Conservation (phyloP, 2,329 filamentous ascomycete species). For the Sporothrix phasma region DNA sequence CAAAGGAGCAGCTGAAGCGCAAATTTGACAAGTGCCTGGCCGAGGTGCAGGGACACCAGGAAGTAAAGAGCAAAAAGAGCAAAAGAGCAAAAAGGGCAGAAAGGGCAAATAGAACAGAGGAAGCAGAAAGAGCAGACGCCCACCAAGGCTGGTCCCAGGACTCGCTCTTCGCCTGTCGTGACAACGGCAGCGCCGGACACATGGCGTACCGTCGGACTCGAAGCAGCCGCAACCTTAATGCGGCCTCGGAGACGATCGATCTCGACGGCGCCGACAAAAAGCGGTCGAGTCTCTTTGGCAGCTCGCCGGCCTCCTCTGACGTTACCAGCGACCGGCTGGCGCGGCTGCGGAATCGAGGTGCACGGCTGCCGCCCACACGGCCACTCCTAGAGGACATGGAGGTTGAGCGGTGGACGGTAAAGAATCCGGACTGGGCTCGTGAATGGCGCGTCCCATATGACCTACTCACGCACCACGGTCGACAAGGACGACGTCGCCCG, state of each 20-base stretch:
- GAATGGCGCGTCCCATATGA: conserved; percentile 49
- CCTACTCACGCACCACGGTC: conserved; percentile 57
- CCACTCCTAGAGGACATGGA: conserved; percentile 12
- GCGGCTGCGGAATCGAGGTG: conserved; percentile 6
- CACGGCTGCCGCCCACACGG: not conserved
- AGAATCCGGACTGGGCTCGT: conserved; percentile 41
- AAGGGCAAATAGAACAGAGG: not conserved
- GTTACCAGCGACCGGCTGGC: not conserved
- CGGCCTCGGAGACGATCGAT: not conserved
- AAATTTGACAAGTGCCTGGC: not conserved
- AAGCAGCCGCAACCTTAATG: not conserved
- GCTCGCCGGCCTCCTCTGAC: not conserved
- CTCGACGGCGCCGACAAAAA: not conserved
- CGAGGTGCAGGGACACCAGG: not conserved
- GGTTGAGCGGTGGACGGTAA: conserved; percentile 37
- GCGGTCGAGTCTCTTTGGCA: not conserved
- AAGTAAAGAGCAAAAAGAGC: not conserved
- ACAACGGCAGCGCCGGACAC: not conserved
- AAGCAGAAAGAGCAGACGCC: not conserved
- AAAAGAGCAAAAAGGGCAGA: not conserved
- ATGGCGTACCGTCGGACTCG: not conserved
- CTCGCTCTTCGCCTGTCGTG: not conserved
- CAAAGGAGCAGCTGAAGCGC: not conserved
- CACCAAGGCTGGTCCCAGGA: not conserved
- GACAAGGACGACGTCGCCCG: conserved; percentile 63